Evolutionary conservation across 192 early-diverging fungal genomes (phyloP).

Genomic region (Dissophora ornata): DNA sequence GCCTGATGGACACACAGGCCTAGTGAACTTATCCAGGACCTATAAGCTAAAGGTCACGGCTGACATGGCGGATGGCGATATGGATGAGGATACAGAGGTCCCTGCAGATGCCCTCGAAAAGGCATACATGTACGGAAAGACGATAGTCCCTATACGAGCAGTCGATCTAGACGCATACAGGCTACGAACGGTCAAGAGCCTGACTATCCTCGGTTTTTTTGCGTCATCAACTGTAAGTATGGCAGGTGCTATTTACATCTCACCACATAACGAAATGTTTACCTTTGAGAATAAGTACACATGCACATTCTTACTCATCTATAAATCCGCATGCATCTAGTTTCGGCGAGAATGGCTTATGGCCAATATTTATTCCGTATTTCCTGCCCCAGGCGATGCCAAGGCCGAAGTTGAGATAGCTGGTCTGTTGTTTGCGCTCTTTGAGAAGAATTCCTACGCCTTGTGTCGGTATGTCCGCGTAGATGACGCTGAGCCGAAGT

Average conservation of each 20-base stretch:
- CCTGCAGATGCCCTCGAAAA: constrained; percentile 66
- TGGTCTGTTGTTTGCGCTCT: constrained; percentile 61
- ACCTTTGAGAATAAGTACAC: too few relatives aligned
- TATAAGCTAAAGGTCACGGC: constrained; percentile 46
- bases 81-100: constrained; percentile 44
- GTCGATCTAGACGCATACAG: constrained; percentile 73
- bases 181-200: constrained; percentile 64
- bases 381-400: constrained; percentile 58
- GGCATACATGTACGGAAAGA: constrained; percentile 78
- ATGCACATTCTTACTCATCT: too few relatives aligned
- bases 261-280: not conserved
- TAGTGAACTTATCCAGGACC: constrained; percentile 49
- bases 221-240: constrained; percentile 53
- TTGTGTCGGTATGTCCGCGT: constrained; percentile 70
- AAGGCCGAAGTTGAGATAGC: constrained; percentile 57
- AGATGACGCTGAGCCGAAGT: constrained; percentile 64
- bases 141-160: constrained; percentile 68
- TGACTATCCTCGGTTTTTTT: constrained; percentile 73
- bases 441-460: constrained; percentile 64
- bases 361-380: constrained; percentile 62
- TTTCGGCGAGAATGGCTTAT: constrained; percentile 67
- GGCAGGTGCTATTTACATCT: too few relatives aligned
- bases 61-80: constrained; percentile 32
- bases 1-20: constrained; percentile 44
- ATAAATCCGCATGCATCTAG: too few relatives aligned